Evolutionary conservation across 371 early-diverging fungal genomes (phyloP).

Genomic region (Homolaphlyctis polyrhiza): DNA sequence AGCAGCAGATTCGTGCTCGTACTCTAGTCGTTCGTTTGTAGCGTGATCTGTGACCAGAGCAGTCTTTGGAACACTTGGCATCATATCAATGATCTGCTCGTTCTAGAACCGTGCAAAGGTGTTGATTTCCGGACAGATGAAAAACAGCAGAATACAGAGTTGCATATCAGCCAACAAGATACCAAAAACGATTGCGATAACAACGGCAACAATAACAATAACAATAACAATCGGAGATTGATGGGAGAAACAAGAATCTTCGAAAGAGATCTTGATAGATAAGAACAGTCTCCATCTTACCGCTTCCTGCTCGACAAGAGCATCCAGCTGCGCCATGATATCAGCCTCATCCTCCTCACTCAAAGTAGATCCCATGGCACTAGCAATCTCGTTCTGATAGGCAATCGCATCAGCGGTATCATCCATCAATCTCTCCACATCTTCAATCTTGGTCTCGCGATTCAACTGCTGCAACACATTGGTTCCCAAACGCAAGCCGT

Average conservation of each 20-base stretch:
- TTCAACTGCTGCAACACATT: conserved; percentile 81
- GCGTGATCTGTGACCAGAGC: too few relatives aligned
- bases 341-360: conserved; percentile 82
- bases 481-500: conserved; percentile 79
- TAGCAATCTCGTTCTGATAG: conserved; percentile 90
- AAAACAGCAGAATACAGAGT: too few relatives aligned
- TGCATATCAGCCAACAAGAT: too few relatives aligned
- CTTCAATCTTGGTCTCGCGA: conserved; percentile 87
- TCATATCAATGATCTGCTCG: background rate
- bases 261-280: too few relatives aligned
- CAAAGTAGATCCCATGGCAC: conserved; percentile 63
- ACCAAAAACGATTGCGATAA: too few relatives aligned
- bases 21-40: background rate
- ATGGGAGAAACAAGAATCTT: too few relatives aligned
- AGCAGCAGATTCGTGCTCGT: background rate
- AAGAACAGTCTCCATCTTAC: too few relatives aligned
- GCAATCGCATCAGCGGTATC: conserved; percentile 94
- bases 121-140: conserved; percentile 17
- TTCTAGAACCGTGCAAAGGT: conserved; percentile 14
- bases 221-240: background rate
- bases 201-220: too few relatives aligned
- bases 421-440: conserved; percentile 87
- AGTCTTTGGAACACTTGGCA: conserved; percentile 9
- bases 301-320: conserved; percentile 36
- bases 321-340: conserved; percentile 71